phyloP scores from a whole-genome alignment of 805 yeast genomes.

The Ascoidea asiatica region DNA sequence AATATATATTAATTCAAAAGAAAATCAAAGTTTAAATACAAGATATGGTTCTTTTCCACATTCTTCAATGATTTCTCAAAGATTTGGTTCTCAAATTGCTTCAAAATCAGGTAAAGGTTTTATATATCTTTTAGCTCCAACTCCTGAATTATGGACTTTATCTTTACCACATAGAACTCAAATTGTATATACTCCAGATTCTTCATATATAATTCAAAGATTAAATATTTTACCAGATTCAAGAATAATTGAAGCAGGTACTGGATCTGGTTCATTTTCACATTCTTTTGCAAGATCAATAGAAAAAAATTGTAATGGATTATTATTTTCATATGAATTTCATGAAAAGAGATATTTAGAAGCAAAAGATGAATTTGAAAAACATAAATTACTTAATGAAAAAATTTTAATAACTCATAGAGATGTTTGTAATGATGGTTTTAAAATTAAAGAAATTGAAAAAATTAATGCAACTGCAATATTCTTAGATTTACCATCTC shows the following conservation, averaged over 20 bases:
- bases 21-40: conserved; percentile 61
- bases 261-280: conserved; percentile 93
- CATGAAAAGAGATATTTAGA: conserved; percentile 74
- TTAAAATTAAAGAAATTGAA: conserved; percentile 31
- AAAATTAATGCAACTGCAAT: conserved; percentile 54
- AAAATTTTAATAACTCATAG: conserved; percentile 70
- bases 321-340: conserved; percentile 77
- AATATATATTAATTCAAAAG: conserved; percentile 43
- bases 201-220: conserved; percentile 80
- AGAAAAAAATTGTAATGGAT: conserved; percentile 31
- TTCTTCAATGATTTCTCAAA: conserved; percentile 62
- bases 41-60: conserved; percentile 88
- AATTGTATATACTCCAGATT: conserved; percentile 92
- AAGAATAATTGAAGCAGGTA: conserved; percentile 89
- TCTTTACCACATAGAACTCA: conserved; percentile 96
- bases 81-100: conserved; percentile 77
- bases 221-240: conserved; percentile 62
- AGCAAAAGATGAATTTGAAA: conserved; percentile 63
- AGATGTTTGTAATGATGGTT: conserved; percentile 87
- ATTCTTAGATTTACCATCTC: conserved; percentile 88
- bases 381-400: conserved; percentile 44
- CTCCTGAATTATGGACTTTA: conserved; percentile 94
- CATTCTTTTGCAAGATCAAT: conserved; percentile 84
- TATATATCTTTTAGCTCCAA: conserved; percentile 77
- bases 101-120: conserved; percentile 56